Percentiles rank a stretch among this genome's conserved stretches.
These are phyloP conservation scores for Penicillium sp. DNA, from an alignment of 2,329 filamentous ascomycete species.

Conservation along the genomic window DNA sequence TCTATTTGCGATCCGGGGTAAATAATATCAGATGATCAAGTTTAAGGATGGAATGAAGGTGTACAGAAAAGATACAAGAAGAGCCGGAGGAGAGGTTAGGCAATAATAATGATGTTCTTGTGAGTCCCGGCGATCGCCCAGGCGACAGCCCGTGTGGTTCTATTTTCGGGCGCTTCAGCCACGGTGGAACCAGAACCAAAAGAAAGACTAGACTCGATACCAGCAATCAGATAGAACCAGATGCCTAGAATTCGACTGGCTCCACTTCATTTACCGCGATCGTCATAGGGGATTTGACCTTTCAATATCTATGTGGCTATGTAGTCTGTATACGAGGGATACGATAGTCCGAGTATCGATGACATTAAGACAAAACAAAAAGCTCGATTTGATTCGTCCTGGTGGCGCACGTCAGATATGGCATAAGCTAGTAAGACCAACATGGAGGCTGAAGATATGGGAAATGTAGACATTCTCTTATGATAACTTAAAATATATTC, in stretches of 20 bases:
- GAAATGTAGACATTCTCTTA: too few relatives aligned
- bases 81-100: background rate
- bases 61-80: background rate
- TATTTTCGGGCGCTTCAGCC: constrained; percentile 25
- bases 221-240: background rate
- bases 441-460: too few relatives aligned
- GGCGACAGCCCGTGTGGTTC: constrained; percentile 26
- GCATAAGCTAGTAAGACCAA: too few relatives aligned
- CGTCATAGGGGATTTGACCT: background rate
- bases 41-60: background rate
- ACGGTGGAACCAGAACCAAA: constrained; percentile 14
- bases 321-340: too few relatives aligned
- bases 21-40: background rate
- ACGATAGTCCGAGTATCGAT: too few relatives aligned
- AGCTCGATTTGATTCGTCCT: too few relatives aligned
- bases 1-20: background rate
- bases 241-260: background rate
- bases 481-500: too few relatives aligned
- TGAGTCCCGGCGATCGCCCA: constrained; percentile 20
- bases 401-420: too few relatives aligned
- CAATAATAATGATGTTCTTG: background rate
- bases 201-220: background rate
- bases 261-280: background rate
- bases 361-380: too few relatives aligned
- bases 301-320: too few relatives aligned